Evolutionary conservation across 2,329 filamentous ascomycete species (phyloP).

Genomic region (Calonectria pteridis): DNA sequence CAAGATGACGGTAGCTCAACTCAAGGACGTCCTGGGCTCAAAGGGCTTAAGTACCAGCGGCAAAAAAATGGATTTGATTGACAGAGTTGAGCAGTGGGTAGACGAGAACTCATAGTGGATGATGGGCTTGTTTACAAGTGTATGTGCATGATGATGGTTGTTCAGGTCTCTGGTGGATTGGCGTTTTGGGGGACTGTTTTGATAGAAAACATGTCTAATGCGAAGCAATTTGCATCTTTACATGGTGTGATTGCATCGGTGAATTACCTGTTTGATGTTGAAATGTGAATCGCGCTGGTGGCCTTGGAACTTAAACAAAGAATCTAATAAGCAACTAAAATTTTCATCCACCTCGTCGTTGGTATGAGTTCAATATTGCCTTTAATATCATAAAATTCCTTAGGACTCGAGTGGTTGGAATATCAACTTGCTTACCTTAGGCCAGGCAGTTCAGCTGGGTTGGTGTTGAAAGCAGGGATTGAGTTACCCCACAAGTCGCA

Average conservation of each 20-base stretch:
- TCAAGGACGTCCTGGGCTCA: slow-evolving; percentile 62
- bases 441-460: neutral
- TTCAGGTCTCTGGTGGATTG: neutral
- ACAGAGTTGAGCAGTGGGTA: slow-evolving; percentile 68
- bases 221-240: neutral
- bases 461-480: neutral
- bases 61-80: slow-evolving; percentile 66
- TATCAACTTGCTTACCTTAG: too few species aligned
- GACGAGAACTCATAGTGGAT: slow-evolving; percentile 56
- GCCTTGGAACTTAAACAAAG: neutral
- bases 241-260: too few species aligned
- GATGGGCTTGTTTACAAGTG: slow-evolving; percentile 3
- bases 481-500: neutral
- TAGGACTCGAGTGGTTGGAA: neutral
- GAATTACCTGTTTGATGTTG: neutral
- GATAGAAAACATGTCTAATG: neutral
- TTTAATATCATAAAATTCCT: neutral
- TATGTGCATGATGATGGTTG: slow-evolving; percentile 9
- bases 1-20: slow-evolving; percentile 67
- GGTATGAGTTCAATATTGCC: neutral
- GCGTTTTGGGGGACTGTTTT: slow-evolving; percentile 3
- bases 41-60: slow-evolving; percentile 64
- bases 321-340: neutral
- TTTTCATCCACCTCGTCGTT: neutral
- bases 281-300: neutral